Base-by-base conservation (phyloP, 164 flowering plant species). In the Vitis rotundifolia region DNA sequence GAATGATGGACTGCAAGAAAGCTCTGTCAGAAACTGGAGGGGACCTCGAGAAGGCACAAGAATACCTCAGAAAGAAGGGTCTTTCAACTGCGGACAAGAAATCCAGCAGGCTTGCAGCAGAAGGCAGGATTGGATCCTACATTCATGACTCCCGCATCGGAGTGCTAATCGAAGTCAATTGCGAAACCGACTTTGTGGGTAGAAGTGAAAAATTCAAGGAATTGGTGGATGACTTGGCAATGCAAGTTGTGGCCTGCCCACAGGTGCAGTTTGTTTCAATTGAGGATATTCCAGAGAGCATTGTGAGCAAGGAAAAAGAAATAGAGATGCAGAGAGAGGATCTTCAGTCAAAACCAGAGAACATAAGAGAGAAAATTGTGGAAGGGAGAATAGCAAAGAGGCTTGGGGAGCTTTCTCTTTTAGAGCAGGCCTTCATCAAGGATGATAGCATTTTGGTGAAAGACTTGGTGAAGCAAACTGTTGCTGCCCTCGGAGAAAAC, bases 1-100 rank as follows among this genome's bases (percentile, higher is more conserved):
- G 99, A 60, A 96, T 96, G 99, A 96, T 96, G 99, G 99, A 93
- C 73, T 96, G 99, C 88, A 96, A 96, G 86, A 96, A 88, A 79
- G 99, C 99, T 64, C 90, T 96, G 7, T 67, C 97, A 6, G 97
- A 93, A 82, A 86, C 97, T n/a, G 97, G 86, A 70, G 97, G 97
- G 16, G 88, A 96, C 78, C 82, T 96, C 14, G 92, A 86, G 83
- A 90, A 93, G 78, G 99, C 99, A 51, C 97, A 90, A 65, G 99
- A 89, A 67, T 93, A 88, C 76, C 97, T 96, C 12, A 82, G 99
- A 61, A 93, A 89, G 88, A 96, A 96, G 78, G 99, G 99, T 28
- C 92, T 96, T 52, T 86, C 97, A 61, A 52, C 86, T 48, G 99
- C 99, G 14, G 99, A 93, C 69, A 96, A 93, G 80, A 96, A 93